These are phyloP conservation scores for Ophiorrhiza pumila DNA, from an alignment of 257 asterid species.

Conservation along the genomic window DNA sequence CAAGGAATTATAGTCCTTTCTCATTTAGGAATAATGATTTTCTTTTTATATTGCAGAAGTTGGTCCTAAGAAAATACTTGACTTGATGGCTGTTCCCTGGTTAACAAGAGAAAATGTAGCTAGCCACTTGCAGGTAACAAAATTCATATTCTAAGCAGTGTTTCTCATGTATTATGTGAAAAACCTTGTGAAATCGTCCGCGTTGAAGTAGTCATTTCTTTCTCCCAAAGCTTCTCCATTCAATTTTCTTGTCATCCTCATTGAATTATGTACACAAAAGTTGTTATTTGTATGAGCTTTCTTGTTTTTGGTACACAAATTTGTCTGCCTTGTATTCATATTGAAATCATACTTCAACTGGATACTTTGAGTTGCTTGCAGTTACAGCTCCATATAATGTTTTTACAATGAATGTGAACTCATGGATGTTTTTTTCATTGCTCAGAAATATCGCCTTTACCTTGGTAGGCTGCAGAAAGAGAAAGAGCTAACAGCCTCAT, in stretches of 20 bases:
- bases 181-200: background rate
- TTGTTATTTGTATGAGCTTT: background rate
- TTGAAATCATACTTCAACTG: background rate
- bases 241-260: background rate
- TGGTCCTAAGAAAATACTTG: slow-evolving; percentile 91
- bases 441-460: slow-evolving; percentile 88
- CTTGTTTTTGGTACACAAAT: too few relatives aligned
- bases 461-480: slow-evolving; percentile 72
- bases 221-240: background rate
- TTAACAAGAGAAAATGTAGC: slow-evolving; percentile 88
- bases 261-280: background rate
- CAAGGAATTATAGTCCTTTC: background rate
- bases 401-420: background rate
- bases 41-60: slow-evolving; percentile 50
- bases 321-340: background rate
- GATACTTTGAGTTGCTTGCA: background rate
- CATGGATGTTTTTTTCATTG: slow-evolving; percentile 15
- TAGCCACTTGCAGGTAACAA: slow-evolving; percentile 81
- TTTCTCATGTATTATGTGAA: background rate
- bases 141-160: background rate
- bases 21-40: background rate
- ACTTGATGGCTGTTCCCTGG: slow-evolving; percentile 88
- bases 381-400: background rate
- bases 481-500: slow-evolving; percentile 44
- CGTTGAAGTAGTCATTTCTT: background rate